Evolutionary conservation across 2,329 filamentous ascomycete genomes (phyloP).

Genomic region (Alternaria consortialis): DNA sequence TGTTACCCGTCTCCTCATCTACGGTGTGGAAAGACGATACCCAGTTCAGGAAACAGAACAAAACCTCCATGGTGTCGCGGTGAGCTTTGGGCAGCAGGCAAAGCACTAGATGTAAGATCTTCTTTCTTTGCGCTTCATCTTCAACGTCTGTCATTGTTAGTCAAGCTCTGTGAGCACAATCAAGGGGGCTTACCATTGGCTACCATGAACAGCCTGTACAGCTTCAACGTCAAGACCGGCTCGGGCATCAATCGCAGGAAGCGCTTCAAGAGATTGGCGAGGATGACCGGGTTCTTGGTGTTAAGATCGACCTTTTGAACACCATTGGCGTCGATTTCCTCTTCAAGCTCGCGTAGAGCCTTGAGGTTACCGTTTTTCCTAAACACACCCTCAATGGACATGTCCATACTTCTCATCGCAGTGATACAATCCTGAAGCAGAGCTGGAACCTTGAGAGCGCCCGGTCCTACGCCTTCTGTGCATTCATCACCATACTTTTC

Average conservation of each 20-base stretch:
- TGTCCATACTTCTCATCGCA: conserved; percentile 98
- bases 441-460: conserved; percentile 88
- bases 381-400: conserved; percentile 98
- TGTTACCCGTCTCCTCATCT: conserved; percentile 94
- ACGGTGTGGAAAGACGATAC: conserved; percentile 96
- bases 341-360: conserved; percentile 84
- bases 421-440: conserved; percentile 93
- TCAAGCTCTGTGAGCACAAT: background rate
- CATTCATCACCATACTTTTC: conserved; percentile 96
- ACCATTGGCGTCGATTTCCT: conserved; percentile 85
- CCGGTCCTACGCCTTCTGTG: conserved; percentile 95
- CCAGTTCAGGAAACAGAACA: conserved; percentile 98
- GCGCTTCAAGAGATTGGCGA: conserved; percentile 92
- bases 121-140: conserved; percentile 81
- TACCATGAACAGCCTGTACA: conserved; percentile 88
- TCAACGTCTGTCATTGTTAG: conserved; percentile 67
- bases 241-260: conserved; percentile 95
- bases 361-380: conserved; percentile 99
- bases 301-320: conserved; percentile 86
- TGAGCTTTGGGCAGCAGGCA: conserved; percentile 93
- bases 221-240: conserved; percentile 91
- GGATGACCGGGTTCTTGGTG: conserved; percentile 89
- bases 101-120: conserved; percentile 88
- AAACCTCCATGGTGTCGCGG: conserved; percentile 90
- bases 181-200: conserved; percentile 71